Base-by-base conservation (phyloP, 345 rosid genomes). In the Lenwebbia sp. region DNA sequence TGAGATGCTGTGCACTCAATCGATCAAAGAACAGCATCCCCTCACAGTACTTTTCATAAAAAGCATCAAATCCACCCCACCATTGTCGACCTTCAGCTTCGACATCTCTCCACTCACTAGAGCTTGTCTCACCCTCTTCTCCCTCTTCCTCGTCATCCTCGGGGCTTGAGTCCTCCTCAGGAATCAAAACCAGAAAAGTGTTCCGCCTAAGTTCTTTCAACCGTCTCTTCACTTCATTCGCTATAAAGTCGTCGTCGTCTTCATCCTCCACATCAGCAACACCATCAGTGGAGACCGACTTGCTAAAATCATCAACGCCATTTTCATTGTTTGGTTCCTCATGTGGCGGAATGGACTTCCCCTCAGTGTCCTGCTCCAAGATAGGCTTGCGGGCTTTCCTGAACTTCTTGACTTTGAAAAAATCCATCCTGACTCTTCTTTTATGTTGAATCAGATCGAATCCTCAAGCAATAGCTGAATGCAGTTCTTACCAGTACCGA, bases 11-110 rank as follows among this genome's bases (percentile, higher is more conserved):
- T 44, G 92, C 90, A 88, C 93, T 95, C 88, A 94, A 89, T 41
- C 93, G 91, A 90, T 95, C 98, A 85, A 93, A 97, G 92, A 92
- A 94, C 85, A 97, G 90, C 98, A 97, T 97, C 76, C 95, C 88
- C 85, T 96, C 98, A 22, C 97, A 93, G 87, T 97, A 97, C 91
- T 94, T 95, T 58, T 92, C 98, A 89, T 97, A 95, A 25, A 96
- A 92, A 88, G 93, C 94, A 93, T 96, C 98, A 88, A 97, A 95
- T 14, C 98, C 99, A 70, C 95, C 95, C 99, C 99, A 97, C 99
- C 98, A 96, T 87, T 92, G 95, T 85, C 96, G 92, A 60, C 94
- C 98, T 88, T 96, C 95, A 30, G 95, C 98, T 85, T 94, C 99
- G 15, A 94, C 94, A 88, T 96, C 99, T 89, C 96, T 94, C 98